These are phyloP conservation scores for Fraxinus paxiana DNA, from an alignment of 305 asterid genomes.

Conservation along the genomic window DNA sequence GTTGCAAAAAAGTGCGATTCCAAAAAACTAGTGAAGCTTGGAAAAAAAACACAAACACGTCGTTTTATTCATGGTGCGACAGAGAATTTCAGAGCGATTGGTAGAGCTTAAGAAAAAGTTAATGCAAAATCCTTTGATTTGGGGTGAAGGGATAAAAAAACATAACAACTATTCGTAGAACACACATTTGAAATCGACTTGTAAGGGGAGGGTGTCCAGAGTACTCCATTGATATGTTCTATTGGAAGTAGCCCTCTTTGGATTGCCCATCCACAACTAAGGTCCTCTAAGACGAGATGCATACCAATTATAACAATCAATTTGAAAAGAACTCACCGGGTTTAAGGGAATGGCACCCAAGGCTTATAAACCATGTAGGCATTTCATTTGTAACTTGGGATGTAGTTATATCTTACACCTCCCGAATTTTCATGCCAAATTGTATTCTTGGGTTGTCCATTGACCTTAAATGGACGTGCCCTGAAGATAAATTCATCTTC, in stretches of 20 bases:
- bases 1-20: background rate
- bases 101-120: background rate
- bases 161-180: background rate
- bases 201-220: background rate
- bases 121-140: background rate
- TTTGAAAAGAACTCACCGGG: background rate
- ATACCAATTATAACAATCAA: background rate
- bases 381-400: background rate
- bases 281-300: background rate
- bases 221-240: background rate
- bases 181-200: background rate
- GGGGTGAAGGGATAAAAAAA: background rate
- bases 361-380: background rate
- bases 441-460: background rate
- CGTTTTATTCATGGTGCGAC: background rate
- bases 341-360: background rate
- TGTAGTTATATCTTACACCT: background rate
- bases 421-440: background rate
- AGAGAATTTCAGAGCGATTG: background rate
- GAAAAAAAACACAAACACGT: background rate
- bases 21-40: background rate
- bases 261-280: background rate
- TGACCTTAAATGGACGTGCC: background rate
- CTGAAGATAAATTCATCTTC: background rate
- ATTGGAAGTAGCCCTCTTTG: background rate